Evolutionary conservation across 805 yeast genomes (phyloP).

Genomic region (Clavispora fructus): DNA sequence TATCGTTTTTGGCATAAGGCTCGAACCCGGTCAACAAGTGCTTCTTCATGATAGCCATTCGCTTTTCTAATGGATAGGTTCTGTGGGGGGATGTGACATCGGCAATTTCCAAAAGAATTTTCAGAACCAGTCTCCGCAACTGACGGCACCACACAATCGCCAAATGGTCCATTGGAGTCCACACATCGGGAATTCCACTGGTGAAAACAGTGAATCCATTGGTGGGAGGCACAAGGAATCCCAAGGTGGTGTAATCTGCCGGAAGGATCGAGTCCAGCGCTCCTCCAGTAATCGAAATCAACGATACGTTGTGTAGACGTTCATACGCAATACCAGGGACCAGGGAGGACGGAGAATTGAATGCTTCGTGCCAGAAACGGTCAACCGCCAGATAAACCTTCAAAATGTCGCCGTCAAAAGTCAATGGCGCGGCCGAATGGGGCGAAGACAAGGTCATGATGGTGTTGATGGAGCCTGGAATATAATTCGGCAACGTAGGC

Average conservation of each 20-base stretch:
- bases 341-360: conserved; percentile 17
- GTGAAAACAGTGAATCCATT: conserved; percentile 83
- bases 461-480: conserved; percentile 68
- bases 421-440: conserved; percentile 86
- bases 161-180: conserved; percentile 92
- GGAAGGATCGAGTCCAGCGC: conserved; percentile 71
- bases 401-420: conserved; percentile 85
- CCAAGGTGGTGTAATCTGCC: conserved; percentile 80
- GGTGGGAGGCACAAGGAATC: conserved; percentile 62
- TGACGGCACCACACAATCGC: conserved; percentile 98
- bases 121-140: conserved; percentile 58
- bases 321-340: conserved; percentile 29
- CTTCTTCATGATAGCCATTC: conserved; percentile 56
- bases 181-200: conserved; percentile 82
- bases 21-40: conserved; percentile 56
- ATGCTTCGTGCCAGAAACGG: conserved; percentile 73
- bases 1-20: conserved; percentile 24
- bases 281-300: conserved; percentile 90
- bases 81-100: conserved; percentile 43
- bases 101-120: conserved; percentile 53
- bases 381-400: conserved; percentile 70
- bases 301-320: conserved; percentile 53
- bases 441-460: conserved; percentile 86
- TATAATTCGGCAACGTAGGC: conserved; percentile 73
- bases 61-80: conserved; percentile 46